Percentiles rank a stretch among this genome's conserved stretches.
Evolutionary conservation across 345 rosid genomes (phyloP).

Genomic region (Salix dunnii): DNA sequence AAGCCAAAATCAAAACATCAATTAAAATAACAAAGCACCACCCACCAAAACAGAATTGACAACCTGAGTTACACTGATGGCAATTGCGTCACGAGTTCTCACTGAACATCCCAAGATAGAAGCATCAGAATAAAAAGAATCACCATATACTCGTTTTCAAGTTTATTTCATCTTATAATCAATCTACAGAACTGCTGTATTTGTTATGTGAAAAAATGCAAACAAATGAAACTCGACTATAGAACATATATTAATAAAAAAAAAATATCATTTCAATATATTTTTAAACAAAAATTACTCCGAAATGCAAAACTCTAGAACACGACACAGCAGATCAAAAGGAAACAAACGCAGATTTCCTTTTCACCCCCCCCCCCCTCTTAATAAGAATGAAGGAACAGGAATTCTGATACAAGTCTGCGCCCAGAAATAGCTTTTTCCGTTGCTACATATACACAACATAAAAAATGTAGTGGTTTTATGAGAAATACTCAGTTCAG

Average conservation of each 20-base stretch:
- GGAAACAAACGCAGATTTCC: not conserved
- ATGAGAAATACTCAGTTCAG: not conserved
- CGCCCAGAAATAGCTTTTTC: too few relatives aligned
- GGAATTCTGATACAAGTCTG: not conserved
- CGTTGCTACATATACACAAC: not conserved
- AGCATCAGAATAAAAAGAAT: too few relatives aligned
- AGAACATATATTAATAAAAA: too few relatives aligned
- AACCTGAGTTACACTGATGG: not conserved
- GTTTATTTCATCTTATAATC: not conserved
- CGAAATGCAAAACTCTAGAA: too few relatives aligned
- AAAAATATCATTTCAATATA: too few relatives aligned
- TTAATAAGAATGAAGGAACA: not conserved
- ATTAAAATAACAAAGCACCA: too few relatives aligned
- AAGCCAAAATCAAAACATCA: too few relatives aligned
- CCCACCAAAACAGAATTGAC: too few relatives aligned
- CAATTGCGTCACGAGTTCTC: not conserved
- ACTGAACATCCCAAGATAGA: not conserved
- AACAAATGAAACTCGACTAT: not conserved
- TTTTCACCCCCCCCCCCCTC: not conserved
- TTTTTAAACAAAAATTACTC: too few relatives aligned
- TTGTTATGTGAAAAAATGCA: not conserved
- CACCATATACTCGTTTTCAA: not conserved
- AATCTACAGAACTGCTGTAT: not conserved
- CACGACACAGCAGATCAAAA: not conserved
- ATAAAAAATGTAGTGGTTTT: not conserved